Base-by-base conservation (phyloP, 2,329 filamentous ascomycete species). In the Colletotrichum orchidophilum region DNA sequence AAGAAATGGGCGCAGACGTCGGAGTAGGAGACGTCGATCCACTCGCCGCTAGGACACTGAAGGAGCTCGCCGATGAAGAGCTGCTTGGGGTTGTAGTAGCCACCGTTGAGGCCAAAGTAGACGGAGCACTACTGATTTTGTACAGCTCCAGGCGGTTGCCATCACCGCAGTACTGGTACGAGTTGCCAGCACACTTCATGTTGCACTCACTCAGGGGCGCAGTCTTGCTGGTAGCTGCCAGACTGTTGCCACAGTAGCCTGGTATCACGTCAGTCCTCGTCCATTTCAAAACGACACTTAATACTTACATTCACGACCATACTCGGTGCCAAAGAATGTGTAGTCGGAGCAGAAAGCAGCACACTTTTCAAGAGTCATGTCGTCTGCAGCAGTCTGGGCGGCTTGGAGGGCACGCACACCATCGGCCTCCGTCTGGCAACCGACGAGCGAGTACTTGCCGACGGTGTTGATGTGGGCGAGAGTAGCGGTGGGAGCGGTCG, bases 381-480 rank as follows among this genome's bases (percentile, higher is more conserved):
- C 71, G 50, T 82, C 79, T 15, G 77, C 76, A 7, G 81, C 77
- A 39, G 77, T 79, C 7, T 64, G 39, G 18, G 75, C 77, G n/a
- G 75, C 79, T 1, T 75, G 75, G 13, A 85, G 76, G n/a, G 83
- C 83, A 27, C 83, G 78, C 8, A 71, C 77, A n/a, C 50, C 75
- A 2, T 76, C 77, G 7, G 78, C 76, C 75, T 85, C 83, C 8
- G 79, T 81, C 66, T 83, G 81, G 70, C 83, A 85, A 24, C 83
- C 83, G 9, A 81, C 74, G 49, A 80, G 79, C 29, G 73, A 71
- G 67, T 83, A 85, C 39, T 77, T 72, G 35, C 79, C 80, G 11
- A 80, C 75, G 1, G 74, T 75, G 6, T 75, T 4, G 83, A 79
- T 4, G 76, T 80, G 52, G 76, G 77, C 78, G 8, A 81, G 76